Base-by-base conservation (phyloP, 148 eudicot species). In the Talinum fruticosum region DNA sequence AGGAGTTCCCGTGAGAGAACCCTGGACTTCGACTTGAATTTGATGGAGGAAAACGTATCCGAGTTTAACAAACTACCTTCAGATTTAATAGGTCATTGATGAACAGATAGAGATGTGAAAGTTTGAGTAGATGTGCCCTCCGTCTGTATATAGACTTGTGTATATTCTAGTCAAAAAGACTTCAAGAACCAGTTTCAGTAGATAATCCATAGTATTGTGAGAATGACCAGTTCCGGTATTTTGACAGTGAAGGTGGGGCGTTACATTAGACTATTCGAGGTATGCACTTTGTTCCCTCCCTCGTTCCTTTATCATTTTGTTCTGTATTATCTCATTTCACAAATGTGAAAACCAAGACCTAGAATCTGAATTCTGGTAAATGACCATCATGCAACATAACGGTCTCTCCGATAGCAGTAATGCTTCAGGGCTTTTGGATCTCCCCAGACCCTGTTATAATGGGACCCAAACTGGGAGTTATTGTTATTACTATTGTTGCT, bases 11-110 rank as follows among this genome's bases (percentile, higher is more conserved):
- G 16, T 0, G 49, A 77, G 73, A 77, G 34, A 51, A 35, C 24
- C n/a, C 49, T n/a, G 13, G 51, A 68, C 26, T 61, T 59, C 23
- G 79, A 77, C 28, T 69, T 77, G 79, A 77, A 69, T 51, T 68
- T 69, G 66, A 28, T 62, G 23, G 66, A 67, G 66, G 79, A 53
- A 34, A 68, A 76, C 7, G 36, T 38, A 64, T 10, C 61, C 4
- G 80, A 71, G 32, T n/a, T 38, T 29, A 47, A 21, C 67, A 77
- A 64, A 37, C 23, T 77, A 64, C 80, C 68, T 53, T 71, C 69
- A 54, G 69, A 45, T 66, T 44, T 57, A 33, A 33, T 28, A 62
- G 66, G 34, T 62, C 16, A 28, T 62, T 62, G 30, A 28, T 18
- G 16, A 21, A 14, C 21, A 4, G 21, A 57, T n/a, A n/a, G 33